Evolutionary conservation across 768 basidiomycete genomes (phyloP), one percentile per base, ranked within the genome.

Genomic region (Suillus variegatus): DNA sequence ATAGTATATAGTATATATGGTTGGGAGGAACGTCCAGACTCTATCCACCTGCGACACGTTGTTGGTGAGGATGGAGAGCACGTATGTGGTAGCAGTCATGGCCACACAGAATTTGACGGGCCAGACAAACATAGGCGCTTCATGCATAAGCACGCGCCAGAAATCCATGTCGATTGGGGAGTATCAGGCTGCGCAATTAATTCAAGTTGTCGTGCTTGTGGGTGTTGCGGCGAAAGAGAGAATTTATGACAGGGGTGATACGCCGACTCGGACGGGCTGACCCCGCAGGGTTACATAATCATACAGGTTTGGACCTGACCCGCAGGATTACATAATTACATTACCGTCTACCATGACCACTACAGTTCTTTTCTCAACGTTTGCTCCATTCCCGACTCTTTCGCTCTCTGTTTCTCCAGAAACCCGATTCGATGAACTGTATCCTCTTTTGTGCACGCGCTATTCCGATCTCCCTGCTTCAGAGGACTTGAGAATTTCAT

Each of bases 31-130:
- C 0, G 92, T 87, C 88, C 88, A 89, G 35, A 94, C 73, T 36
- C 93, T 86, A 78, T 98, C 94, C 32, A 96, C 94, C 73, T 95
- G 93, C 1, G 91, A 93, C 57, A 92, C 90, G 70, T 96, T 95
- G 49, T 85, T 83, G 0, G 92, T 94, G 44, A 91, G 55, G 28
- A 93, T 60, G 8, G 91, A 91, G 6, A 83, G 73, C 8, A 91
- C 67, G 70, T 85, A 94, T 8, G 86, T 84, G 0, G 73, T 72
- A 5, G 73, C 65, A 0, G 87, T 86, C 0, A 77, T 73, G 38
- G 81, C 81, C 0, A 82, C 60, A 67, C 88, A 90, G 70, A 92
- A 84, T 70, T 87, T 83, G 60, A 84, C 77, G 18, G 92, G 91
- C 86, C 88, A 91, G 51, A 78, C 79, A 56, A 87, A 81, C 22